Evolutionary conservation across 352 stramenopile species (phyloP).

Genomic region (Pythium biforme): DNA sequence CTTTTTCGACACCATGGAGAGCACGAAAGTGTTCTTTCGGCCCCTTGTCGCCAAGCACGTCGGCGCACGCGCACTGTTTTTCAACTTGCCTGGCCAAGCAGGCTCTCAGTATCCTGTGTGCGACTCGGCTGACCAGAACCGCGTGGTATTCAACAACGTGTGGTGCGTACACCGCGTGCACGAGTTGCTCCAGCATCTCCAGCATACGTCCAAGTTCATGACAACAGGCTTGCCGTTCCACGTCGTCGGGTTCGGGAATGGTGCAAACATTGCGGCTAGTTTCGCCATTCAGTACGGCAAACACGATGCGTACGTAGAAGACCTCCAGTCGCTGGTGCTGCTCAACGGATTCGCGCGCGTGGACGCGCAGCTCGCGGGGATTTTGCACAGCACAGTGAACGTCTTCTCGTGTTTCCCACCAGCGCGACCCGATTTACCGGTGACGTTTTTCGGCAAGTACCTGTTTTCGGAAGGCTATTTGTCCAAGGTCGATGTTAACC

Average conservation of each 20-base stretch:
- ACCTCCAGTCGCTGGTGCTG: constrained; percentile 64
- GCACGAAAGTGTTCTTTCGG: constrained; percentile 87
- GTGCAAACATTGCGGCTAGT: constrained; percentile 76
- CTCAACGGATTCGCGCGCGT: constrained; percentile 34
- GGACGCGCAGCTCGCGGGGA: constrained; percentile 69
- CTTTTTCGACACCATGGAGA: constrained; percentile 92
- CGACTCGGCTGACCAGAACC: constrained; percentile 1
- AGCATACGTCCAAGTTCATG: constrained; percentile 68
- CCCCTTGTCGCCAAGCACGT: constrained; percentile 73
- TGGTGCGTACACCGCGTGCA: constrained; percentile 79
- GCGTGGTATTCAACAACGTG: constrained; percentile 75
- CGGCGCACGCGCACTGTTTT: constrained; percentile 83
- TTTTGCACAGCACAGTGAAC: constrained; percentile 80
- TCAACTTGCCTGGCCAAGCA: constrained; percentile 91
- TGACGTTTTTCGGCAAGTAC: constrained; percentile 89
- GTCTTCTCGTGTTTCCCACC: constrained; percentile 84
- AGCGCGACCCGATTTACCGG: constrained; percentile 76
- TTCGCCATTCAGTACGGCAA: constrained; percentile 60
- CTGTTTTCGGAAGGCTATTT: constrained; percentile 92
- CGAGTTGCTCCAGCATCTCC: constrained; percentile 83
- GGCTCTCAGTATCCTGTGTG: constrained; percentile 54
- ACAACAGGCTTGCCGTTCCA: constrained; percentile 76
- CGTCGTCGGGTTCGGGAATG: constrained; percentile 88
- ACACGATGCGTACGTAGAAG: constrained; percentile 31
- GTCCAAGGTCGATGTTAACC: constrained; percentile 74